These are phyloP conservation scores for Plasmodium berghei DNA, from an alignment of 169 alveolate species.

Conservation along the genomic window DNA sequence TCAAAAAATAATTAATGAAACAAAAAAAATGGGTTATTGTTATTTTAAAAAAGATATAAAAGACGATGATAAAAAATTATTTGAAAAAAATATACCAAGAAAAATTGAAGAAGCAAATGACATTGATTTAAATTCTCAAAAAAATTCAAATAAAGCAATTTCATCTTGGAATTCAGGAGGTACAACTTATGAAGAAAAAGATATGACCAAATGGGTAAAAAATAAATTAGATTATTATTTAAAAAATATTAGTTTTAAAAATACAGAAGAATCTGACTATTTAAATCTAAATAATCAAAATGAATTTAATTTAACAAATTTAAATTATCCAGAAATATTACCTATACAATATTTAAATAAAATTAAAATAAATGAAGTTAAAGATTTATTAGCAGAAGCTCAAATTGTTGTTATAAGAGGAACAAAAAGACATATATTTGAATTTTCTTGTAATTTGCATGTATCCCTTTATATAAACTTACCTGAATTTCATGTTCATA, in stretches of 20 bases:
- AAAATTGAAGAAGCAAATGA: conserved; percentile 67
- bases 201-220: conserved; percentile 77
- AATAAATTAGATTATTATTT: conserved; percentile 72
- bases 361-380: conserved; percentile 80
- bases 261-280: conserved; percentile 72
- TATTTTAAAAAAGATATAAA: conserved; percentile 85
- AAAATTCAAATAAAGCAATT: conserved; percentile 71
- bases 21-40: conserved; percentile 91
- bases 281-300: conserved; percentile 78
- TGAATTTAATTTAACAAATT: conserved; percentile 77
- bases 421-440: conserved; percentile 88
- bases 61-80: conserved; percentile 56
- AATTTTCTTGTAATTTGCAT: conserved; percentile 81
- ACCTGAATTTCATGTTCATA: conserved; percentile 48
- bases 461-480: conserved; percentile 35
- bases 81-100: conserved; percentile 64
- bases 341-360: conserved; percentile 74
- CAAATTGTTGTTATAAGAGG: conserved; percentile 89
- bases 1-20: conserved; percentile 86
- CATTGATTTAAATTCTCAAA: conserved; percentile 28
- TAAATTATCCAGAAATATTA: conserved; percentile 35
- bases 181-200: conserved; percentile 90
- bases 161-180: conserved; percentile 91
- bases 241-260: conserved; percentile 73
- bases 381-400: conserved; percentile 86